A percentile compares a stretch with the other conserved stretches of the same genome.
phyloP scores from a whole-genome alignment of 2,329 filamentous ascomycete species.

The Cladosporium sp. region DNA sequence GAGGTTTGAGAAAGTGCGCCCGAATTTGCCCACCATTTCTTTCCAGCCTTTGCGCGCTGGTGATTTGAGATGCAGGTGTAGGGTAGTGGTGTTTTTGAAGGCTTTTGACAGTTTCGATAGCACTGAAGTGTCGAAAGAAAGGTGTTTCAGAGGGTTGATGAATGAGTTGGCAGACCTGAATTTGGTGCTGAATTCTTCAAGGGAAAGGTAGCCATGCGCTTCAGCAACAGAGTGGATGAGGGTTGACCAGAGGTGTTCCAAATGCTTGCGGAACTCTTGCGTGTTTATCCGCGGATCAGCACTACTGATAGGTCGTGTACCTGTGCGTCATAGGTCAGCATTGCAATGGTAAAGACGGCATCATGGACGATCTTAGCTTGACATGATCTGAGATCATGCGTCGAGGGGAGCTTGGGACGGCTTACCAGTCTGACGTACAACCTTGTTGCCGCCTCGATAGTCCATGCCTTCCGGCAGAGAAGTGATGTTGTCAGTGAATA shows the following conservation, averaged over 20 bases:
- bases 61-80: constrained; percentile 1
- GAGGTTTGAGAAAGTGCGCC: constrained; percentile 15
- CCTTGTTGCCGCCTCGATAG: constrained; percentile 20
- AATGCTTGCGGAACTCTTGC: constrained; percentile 14
- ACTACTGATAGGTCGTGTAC: neutral
- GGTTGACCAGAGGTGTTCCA: constrained; percentile 19
- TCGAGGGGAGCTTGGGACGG: too few species aligned
- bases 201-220: constrained; percentile 11
- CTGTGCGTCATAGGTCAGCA: neutral
- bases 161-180: neutral
- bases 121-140: constrained; percentile 15
- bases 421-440: constrained; percentile 18
- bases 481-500: constrained; percentile 12
- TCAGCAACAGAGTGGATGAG: constrained; percentile 18
- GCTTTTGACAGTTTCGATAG: neutral
- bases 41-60: neutral
- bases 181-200: constrained; percentile 1
- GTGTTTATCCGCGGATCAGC: neutral
- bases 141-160: constrained; percentile 1
- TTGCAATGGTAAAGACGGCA: too few species aligned
- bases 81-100: neutral
- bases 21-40: neutral
- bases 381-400: too few species aligned
- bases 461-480: constrained; percentile 10
- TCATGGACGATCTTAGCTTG: neutral